Conservation (phyloP, 768 basidiomycete species). For the Suillus luteus region DNA sequence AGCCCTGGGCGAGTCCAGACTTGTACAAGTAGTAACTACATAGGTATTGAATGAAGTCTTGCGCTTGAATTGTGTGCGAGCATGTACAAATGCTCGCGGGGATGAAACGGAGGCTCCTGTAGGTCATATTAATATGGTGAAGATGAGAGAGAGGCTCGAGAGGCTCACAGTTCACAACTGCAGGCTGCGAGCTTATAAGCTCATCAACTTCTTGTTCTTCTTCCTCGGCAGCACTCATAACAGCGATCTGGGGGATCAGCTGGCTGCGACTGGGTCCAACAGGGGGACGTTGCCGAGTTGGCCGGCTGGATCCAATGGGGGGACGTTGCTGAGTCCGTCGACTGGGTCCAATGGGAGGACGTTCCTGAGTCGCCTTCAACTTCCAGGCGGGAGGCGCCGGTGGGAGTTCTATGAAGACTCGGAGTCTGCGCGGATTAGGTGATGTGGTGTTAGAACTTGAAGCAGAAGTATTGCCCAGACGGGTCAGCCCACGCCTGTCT, state of each 20-base stretch:
- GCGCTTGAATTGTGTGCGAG: too few species aligned
- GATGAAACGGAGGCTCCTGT: not conserved
- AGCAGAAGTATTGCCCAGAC: not conserved
- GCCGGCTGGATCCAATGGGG: not conserved
- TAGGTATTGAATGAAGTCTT: too few species aligned
- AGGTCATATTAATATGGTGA: not conserved
- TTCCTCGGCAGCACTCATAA: not conserved
- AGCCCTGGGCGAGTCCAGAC: not conserved
- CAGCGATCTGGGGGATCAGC: not conserved
- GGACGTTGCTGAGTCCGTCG: not conserved
- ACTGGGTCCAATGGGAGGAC: not conserved
- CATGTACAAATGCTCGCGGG: too few species aligned
- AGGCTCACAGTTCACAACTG: not conserved
- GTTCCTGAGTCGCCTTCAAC: not conserved
- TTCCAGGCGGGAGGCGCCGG: not conserved
- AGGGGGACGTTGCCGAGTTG: not conserved
- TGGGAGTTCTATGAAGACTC: not conserved
- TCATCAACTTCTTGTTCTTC: not conserved
- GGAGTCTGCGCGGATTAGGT: not conserved
- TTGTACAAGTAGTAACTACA: not conserved
- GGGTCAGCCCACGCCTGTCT: not conserved
- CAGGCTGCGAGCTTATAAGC: not conserved
- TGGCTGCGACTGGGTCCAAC: not conserved
- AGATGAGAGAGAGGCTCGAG: not conserved
- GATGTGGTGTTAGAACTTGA: not conserved